Percentiles rank a stretch among this genome's conserved stretches.
Conservation (phyloP, 208 protist species). For the Histomonas meleagridis region DNA sequence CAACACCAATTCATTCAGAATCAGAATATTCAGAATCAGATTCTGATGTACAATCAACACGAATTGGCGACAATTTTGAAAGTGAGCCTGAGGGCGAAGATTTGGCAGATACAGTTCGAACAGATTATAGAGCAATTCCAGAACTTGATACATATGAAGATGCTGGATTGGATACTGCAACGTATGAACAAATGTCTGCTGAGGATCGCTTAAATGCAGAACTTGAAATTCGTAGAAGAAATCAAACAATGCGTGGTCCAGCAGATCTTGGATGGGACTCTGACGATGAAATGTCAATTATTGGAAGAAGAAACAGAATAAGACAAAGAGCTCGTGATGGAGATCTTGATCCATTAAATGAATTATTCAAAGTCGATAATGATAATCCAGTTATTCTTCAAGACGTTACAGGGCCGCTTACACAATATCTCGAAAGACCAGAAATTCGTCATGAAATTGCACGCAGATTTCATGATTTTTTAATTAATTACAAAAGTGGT, state of each 20-base stretch:
- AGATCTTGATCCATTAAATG: not conserved
- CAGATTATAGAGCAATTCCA: constrained; percentile 45
- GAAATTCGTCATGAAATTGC: not conserved
- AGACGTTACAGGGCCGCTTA: not conserved
- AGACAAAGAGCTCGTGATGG: not conserved
- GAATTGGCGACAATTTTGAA: not conserved
- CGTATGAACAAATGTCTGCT: constrained; percentile 14
- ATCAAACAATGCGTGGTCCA: not conserved
- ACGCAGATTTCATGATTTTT: not conserved
- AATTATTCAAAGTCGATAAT: not conserved
- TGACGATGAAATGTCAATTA: not conserved
- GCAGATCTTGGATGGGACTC: not conserved
- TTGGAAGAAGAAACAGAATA: not conserved
- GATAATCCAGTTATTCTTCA: not conserved
- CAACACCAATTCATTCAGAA: not conserved
- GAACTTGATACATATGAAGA: constrained; percentile 46
- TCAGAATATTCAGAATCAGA: not conserved
- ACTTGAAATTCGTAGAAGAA: not conserved
- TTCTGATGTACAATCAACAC: not conserved
- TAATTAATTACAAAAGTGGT: not conserved
- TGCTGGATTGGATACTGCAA: constrained; percentile 38
- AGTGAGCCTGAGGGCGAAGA: constrained; percentile 39
- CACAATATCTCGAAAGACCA: not conserved
- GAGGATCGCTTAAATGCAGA: not conserved
- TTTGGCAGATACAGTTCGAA: not conserved